Percentiles rank a stretch among this genome's conserved stretches.
Conservation (phyloP, 257 asterid genomes). For the Catharanthus roseus region DNA sequence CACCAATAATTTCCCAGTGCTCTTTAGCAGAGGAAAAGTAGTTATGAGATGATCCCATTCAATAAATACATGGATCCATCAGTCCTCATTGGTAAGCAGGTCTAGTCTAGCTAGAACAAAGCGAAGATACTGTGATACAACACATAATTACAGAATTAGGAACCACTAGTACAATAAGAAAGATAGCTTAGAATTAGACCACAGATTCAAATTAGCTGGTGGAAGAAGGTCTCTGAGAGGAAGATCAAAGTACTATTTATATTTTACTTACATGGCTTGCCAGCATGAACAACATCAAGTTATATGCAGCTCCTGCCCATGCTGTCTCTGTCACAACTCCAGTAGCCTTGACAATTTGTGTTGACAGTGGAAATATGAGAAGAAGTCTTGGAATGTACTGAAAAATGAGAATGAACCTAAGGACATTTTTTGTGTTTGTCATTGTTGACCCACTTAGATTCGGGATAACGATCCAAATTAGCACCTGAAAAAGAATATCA, state of each 20-base stretch:
- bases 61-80: background rate
- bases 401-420: slow-evolving; percentile 69
- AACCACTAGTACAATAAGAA: background rate
- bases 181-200: background rate
- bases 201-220: background rate
- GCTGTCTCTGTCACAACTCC: slow-evolving; percentile 97
- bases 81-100: background rate
- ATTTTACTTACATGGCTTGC: slow-evolving; percentile 87
- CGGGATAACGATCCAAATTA: slow-evolving; percentile 74
- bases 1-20: background rate
- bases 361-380: slow-evolving; percentile 78
- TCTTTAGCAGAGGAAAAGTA: background rate
- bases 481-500: slow-evolving; percentile 35
- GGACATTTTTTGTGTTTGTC: slow-evolving; percentile 82
- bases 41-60: background rate
- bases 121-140: background rate
- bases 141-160: background rate
- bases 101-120: background rate
- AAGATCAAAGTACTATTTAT: background rate
- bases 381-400: slow-evolving; percentile 79
- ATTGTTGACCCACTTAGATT: slow-evolving; percentile 65
- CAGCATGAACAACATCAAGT: slow-evolving; percentile 89
- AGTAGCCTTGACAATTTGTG: slow-evolving; percentile 83
- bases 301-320: slow-evolving; percentile 99
- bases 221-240: background rate